Evolutionary conservation across 805 yeast species (phyloP).

Genomic region (Wickerhamiella kurtzmanii): DNA sequence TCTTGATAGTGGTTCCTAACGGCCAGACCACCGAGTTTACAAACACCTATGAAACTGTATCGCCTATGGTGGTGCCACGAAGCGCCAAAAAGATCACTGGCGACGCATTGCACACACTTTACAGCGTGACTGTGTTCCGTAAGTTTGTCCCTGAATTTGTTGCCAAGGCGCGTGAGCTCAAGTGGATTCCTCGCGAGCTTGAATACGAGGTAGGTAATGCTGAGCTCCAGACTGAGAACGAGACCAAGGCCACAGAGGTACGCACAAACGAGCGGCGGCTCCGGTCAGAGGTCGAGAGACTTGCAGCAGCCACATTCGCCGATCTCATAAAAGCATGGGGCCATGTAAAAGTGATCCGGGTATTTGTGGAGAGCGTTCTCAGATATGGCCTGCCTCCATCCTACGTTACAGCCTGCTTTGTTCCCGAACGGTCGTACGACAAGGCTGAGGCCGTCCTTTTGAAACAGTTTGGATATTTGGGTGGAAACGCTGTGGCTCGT

Average conservation of each 20-base stretch:
- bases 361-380: conserved; percentile 83
- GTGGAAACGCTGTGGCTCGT: conserved; percentile 71
- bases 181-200: conserved; percentile 78
- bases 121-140: conserved; percentile 71
- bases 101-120: conserved; percentile 64
- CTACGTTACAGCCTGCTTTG: conserved; percentile 44
- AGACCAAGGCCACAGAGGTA: conserved; percentile 67
- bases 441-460: conserved; percentile 60
- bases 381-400: conserved; percentile 96
- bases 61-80: conserved; percentile 82
- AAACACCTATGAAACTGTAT: conserved; percentile 58
- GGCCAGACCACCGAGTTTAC: conserved; percentile 45
- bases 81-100: conserved; percentile 56
- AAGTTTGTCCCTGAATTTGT: conserved; percentile 61
- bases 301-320: conserved; percentile 78
- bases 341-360: conserved; percentile 75
- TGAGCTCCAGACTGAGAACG: conserved; percentile 42
- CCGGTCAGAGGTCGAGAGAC: conserved; percentile 59
- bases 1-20: conserved; percentile 82
- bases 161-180: conserved; percentile 61
- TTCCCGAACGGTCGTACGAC: conserved; percentile 32
- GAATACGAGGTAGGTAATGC: background rate
- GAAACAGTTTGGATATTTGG: conserved; percentile 71
- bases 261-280: conserved; percentile 59
- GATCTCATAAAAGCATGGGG: conserved; percentile 80